Conservation (phyloP, 176 grass and related monocot genomes). For the Microstegium vimineum region DNA sequence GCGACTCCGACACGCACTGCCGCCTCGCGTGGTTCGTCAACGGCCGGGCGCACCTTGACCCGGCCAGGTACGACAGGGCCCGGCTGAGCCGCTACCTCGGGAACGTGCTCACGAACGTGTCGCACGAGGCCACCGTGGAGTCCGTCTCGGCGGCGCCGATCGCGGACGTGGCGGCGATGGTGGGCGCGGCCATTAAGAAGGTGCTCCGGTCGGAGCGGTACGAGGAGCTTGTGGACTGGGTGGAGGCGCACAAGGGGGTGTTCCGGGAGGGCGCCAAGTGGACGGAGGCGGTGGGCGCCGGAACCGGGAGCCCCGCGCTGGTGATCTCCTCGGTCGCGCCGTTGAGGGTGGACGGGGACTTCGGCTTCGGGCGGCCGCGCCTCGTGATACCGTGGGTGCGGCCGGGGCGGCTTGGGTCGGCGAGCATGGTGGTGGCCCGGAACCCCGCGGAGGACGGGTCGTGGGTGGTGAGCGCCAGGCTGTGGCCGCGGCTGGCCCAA, state of each 20-base stretch:
- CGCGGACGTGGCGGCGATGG: constrained; percentile 29
- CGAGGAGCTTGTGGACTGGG: constrained; percentile 74
- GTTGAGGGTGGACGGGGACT: constrained; percentile 45
- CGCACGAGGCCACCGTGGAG: constrained; percentile 28
- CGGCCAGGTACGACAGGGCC: neutral
- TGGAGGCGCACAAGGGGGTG: constrained; percentile 49
- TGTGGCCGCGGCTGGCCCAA: constrained; percentile 56
- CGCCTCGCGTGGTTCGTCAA: too few species aligned
- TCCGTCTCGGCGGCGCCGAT: constrained; percentile 8
- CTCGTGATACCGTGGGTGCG: constrained; percentile 53
- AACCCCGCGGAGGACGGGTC: constrained; percentile 48
- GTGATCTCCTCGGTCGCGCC: constrained; percentile 46
- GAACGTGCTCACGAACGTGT: constrained; percentile 61
- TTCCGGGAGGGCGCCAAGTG: constrained; percentile 46
- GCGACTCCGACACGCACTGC: too few species aligned
- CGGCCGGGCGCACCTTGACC: too few species aligned
- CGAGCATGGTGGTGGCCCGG: constrained; percentile 30
- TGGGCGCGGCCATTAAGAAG: constrained; percentile 26
- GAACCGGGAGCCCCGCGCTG: constrained; percentile 46
- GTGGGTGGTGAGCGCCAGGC: constrained; percentile 37
- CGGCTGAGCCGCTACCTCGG: constrained; percentile 40
- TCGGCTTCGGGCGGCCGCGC: constrained; percentile 46
- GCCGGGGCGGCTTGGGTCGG: constrained; percentile 39
- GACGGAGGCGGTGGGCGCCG: constrained; percentile 57
- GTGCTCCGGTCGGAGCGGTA: constrained; percentile 47